Percentiles rank a stretch among this genome's conserved stretches.
Conservation (phyloP, 371 early-diverging fungal genomes). For the Dinochytrium kinnereticum region DNA sequence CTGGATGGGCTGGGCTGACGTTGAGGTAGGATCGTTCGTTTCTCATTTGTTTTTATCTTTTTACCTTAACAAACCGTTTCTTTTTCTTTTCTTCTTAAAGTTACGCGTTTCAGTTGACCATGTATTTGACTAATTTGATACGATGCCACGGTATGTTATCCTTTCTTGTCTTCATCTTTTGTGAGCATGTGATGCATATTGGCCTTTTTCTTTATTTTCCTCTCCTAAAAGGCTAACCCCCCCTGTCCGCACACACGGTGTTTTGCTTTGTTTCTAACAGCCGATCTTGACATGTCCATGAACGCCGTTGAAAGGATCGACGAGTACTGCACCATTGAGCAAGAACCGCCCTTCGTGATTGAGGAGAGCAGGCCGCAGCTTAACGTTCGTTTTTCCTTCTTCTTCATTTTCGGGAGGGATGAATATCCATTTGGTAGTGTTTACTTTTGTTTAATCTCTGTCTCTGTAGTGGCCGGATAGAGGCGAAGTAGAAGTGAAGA, state of each 20-base stretch:
- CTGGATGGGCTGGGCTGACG: constrained; percentile 80
- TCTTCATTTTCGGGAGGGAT: not conserved
- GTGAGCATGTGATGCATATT: constrained; percentile 6
- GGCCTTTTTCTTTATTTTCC: no score
- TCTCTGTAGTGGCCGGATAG: constrained; percentile 64
- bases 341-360: constrained; percentile 70
- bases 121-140: constrained; percentile 71
- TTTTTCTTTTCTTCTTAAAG: constrained; percentile 29
- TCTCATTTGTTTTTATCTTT: no score
- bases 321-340: constrained; percentile 71
- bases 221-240: no score
- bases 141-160: constrained; percentile 52
- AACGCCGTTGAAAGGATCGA: constrained; percentile 82
- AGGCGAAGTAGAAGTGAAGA: constrained; percentile 64
- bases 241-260: not conserved
- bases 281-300: constrained; percentile 84
- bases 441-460: not conserved
- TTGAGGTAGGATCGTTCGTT: no score
- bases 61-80: not conserved
- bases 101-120: constrained; percentile 77
- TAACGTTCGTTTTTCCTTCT: constrained; percentile 26
- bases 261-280: constrained; percentile 36
- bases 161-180: not conserved
- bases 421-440: constrained; percentile 15
- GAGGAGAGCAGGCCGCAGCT: constrained; percentile 58